Evolutionary conservation across 306 rosid genomes (phyloP).

Genomic region (Heteromeles arbutifolia): DNA sequence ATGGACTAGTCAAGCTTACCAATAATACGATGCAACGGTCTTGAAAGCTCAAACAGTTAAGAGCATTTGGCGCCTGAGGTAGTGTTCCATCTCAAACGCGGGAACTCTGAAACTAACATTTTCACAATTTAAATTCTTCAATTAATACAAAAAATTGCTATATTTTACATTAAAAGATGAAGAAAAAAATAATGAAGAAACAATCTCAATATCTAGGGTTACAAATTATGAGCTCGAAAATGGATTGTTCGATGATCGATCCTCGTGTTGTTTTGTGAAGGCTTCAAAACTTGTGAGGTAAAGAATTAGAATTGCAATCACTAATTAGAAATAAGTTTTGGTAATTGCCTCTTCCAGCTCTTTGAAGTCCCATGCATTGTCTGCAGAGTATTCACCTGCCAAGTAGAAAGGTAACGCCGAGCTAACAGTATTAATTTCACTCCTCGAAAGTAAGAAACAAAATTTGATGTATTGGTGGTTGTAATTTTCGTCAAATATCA

Average conservation of each 20-base stretch:
- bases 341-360: conserved; percentile 79
- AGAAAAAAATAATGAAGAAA: background rate
- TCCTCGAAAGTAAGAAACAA: too few relatives aligned
- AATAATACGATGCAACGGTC: background rate
- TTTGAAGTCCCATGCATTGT: conserved; percentile 88
- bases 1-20: background rate
- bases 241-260: background rate
- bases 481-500: background rate
- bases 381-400: conserved; percentile 79
- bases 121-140: background rate
- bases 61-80: too few relatives aligned
- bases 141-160: background rate
- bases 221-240: background rate
- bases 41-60: too few relatives aligned
- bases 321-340: conserved; percentile 53
- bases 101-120: background rate
- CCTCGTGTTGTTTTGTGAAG: background rate
- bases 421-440: background rate
- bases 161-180: background rate
- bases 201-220: background rate
- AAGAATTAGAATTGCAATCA: background rate
- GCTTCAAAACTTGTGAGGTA: background rate
- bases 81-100: too few relatives aligned
- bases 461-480: background rate
- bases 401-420: background rate